phyloP scores from a whole-genome alignment of 768 basidiomycete species.

The Mycena rosella region DNA sequence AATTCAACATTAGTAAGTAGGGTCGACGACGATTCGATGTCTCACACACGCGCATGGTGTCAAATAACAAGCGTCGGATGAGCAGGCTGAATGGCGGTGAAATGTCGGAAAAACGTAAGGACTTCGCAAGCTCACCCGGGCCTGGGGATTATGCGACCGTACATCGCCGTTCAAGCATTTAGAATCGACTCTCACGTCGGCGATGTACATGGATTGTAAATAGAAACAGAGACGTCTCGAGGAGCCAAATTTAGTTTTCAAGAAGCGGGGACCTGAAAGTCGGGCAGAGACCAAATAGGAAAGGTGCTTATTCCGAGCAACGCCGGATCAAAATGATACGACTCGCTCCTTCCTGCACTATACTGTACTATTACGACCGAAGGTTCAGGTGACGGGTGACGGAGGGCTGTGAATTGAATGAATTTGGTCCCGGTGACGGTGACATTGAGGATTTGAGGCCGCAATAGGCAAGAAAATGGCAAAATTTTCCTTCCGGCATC shows the following conservation, averaged over 20 bases:
- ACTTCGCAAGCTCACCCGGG: too few relatives aligned
- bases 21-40: background rate
- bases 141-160: conserved; percentile 4
- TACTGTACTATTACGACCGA: too few relatives aligned
- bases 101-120: background rate
- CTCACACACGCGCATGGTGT: conserved; percentile 1
- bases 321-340: too few relatives aligned
- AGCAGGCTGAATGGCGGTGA: conserved; percentile 11
- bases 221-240: conserved; percentile 13
- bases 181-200: conserved; percentile 7
- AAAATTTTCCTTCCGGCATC: too few relatives aligned
- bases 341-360: too few relatives aligned
- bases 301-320: conserved; percentile 3
- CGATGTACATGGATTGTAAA: conserved; percentile 3
- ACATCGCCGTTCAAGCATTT: background rate
- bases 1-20: background rate
- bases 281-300: conserved; percentile 8
- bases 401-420: too few relatives aligned
- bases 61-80: conserved; percentile 6
- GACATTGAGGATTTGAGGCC: too few relatives aligned
- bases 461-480: too few relatives aligned
- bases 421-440: too few relatives aligned
- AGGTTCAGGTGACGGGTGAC: too few relatives aligned
- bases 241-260: conserved; percentile 14
- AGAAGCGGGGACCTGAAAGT: conserved; percentile 22